A percentile compares a stretch with the other conserved stretches of the same genome.
phyloP scores from a whole-genome alignment of 202 grass and related monocot genomes.

The Saccharum hybrid region DNA sequence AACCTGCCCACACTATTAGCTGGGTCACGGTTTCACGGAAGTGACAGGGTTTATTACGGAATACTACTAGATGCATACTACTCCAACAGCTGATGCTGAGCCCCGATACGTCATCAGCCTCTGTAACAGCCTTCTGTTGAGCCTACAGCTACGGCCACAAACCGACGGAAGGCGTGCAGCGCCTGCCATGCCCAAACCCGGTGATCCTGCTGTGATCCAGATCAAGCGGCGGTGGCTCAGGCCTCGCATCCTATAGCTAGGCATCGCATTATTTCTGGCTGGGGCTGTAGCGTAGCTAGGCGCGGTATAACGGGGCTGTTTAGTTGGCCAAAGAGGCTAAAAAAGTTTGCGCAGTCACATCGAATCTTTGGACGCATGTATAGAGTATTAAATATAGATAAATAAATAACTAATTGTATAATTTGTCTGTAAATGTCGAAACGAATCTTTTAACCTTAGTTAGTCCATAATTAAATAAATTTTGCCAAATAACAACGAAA shows the following conservation, averaged over 20 bases:
- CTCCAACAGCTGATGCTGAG: background rate
- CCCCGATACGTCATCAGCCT: background rate
- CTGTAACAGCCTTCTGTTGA: background rate
- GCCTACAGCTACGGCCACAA: background rate
- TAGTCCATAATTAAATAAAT: too few species aligned
- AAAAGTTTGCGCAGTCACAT: too few species aligned
- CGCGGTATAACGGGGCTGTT: constrained; percentile 30
- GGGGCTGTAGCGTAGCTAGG: background rate
- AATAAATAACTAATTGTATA: too few species aligned
- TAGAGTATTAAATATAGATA: too few species aligned
- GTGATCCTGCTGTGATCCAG: constrained; percentile 8
- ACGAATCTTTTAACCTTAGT: too few species aligned
- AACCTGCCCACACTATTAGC: background rate
- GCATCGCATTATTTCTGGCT: constrained; percentile 15
- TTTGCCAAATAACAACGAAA: too few species aligned
- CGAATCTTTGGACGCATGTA: too few species aligned
- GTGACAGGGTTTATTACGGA: constrained; percentile 8
- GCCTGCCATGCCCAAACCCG: background rate
- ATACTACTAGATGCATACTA: background rate
- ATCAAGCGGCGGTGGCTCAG: background rate
- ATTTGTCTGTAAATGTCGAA: too few species aligned
- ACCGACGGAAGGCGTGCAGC: background rate
- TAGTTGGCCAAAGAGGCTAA: too few species aligned
- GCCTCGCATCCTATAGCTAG: background rate
- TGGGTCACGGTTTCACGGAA: background rate